Evolutionary conservation across 345 rosid species (phyloP).

Genomic region (Lumnitzera racemosa): DNA sequence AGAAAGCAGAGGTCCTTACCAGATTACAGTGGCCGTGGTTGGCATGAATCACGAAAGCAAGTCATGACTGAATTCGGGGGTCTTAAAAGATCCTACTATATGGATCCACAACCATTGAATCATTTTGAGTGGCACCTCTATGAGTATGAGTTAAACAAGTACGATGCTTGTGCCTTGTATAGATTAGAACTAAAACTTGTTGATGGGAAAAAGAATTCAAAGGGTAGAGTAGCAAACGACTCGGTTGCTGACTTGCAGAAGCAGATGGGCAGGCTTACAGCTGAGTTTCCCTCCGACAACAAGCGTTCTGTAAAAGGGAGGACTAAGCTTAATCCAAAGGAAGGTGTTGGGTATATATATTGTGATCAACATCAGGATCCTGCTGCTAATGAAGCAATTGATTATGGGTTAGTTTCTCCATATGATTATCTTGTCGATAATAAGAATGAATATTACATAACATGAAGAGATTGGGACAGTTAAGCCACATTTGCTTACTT

Average conservation of each 20-base stretch:
- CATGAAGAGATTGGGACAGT: conserved; percentile 15
- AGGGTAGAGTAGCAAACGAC: conserved; percentile 61
- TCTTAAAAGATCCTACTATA: conserved; percentile 92
- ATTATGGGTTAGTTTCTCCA: conserved; percentile 51
- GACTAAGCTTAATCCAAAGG: conserved; percentile 49
- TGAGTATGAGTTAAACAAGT: conserved; percentile 90
- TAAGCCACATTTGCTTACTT: conserved; percentile 10
- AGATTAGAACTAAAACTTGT: conserved; percentile 92
- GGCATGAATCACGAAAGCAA: conserved; percentile 99
- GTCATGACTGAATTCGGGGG: conserved; percentile 90
- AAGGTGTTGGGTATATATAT: conserved; percentile 25
- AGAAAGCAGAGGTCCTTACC: conserved; percentile 98
- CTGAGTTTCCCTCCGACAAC: conserved; percentile 77
- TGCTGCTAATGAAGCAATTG: conserved; percentile 38
- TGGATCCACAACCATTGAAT: conserved; percentile 97
- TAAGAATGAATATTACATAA: conserved; percentile 48
- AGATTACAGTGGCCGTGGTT: conserved; percentile 95
- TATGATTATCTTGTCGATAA: conserved; percentile 64
- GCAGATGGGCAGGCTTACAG: conserved; percentile 90
- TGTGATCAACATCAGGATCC: conserved; percentile 32
- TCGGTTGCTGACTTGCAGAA: conserved; percentile 88
- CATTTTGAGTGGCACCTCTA: conserved; percentile 97
- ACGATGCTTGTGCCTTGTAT: conserved; percentile 89
- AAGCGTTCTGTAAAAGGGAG: conserved; percentile 69
- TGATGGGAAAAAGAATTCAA: conserved; percentile 80